Conservation (phyloP, 805 yeast species). For the Lipomyces sp. region DNA sequence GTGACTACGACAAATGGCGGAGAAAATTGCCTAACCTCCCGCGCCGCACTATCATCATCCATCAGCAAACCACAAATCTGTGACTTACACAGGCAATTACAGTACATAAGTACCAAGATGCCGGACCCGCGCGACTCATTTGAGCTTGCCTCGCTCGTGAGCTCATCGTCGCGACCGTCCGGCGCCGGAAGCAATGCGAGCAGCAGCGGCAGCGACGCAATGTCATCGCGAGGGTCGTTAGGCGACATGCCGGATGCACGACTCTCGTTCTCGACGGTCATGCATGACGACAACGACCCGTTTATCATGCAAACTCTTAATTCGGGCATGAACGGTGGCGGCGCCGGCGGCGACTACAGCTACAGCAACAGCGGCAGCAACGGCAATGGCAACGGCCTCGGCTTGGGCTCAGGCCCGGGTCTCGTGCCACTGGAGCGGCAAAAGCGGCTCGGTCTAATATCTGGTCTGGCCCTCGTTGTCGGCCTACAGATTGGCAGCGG, state of each 20-base stretch:
- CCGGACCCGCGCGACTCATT: constrained; percentile 32
- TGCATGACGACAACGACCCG: constrained; percentile 12
- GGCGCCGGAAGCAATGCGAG: neutral
- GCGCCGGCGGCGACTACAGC: too few species aligned
- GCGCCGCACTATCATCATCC: too few species aligned
- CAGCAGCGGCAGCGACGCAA: constrained; percentile 10
- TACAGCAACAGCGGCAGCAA: too few species aligned
- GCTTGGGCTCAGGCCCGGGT: too few species aligned
- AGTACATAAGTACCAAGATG: too few species aligned
- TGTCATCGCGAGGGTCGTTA: constrained; percentile 24
- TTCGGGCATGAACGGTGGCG: too few species aligned
- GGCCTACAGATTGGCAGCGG: constrained; percentile 47
- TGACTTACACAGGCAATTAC: neutral
- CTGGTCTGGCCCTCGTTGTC: constrained; percentile 42
- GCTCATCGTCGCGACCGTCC: constrained; percentile 30
- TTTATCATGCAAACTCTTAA: too few species aligned
- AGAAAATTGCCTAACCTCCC: too few species aligned
- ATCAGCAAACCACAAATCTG: too few species aligned
- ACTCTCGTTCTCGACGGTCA: too few species aligned
- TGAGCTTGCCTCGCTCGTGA: constrained; percentile 37
- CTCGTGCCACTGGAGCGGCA: constrained; percentile 34
- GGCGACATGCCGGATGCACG: constrained; percentile 9
- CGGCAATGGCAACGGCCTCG: neutral
- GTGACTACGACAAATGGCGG: too few species aligned
- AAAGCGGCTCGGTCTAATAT: constrained; percentile 25